A percentile compares a stretch with the other conserved stretches of the same genome.
These are phyloP conservation scores for Talaromyces liani DNA, from an alignment of 495 filamentous ascomycete genomes.

Conservation along the genomic window DNA sequence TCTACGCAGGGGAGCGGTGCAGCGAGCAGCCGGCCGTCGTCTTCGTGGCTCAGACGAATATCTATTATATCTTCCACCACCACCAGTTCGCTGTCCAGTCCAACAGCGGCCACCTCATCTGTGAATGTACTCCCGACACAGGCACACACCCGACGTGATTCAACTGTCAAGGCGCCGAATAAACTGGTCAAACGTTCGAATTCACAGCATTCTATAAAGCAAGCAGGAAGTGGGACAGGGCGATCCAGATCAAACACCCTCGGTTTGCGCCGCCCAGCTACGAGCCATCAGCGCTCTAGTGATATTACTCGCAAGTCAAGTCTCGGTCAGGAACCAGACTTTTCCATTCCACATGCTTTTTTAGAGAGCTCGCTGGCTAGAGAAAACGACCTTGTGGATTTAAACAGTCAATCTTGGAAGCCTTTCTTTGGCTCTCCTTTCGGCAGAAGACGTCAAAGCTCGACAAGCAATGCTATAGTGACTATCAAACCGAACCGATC, in stretches of 20 bases:
- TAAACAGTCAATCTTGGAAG: slow-evolving; percentile 23
- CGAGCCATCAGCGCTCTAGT: slow-evolving; percentile 78
- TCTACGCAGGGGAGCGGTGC: slow-evolving; percentile 16
- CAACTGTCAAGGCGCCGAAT: slow-evolving; percentile 53
- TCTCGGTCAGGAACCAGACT: not conserved
- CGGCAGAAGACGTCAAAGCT: slow-evolving; percentile 9
- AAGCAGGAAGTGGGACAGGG: slow-evolving; percentile 18
- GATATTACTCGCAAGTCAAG: slow-evolving; percentile 32
- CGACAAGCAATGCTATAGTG: slow-evolving; percentile 6
- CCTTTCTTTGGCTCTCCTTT: slow-evolving; percentile 38
- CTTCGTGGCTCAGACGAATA: slow-evolving; percentile 72
- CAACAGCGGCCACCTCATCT: slow-evolving; percentile 58
- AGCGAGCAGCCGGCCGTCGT: slow-evolving; percentile 31
- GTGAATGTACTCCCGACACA: slow-evolving; percentile 66
- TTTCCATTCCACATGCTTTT: not conserved
- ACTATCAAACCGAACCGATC: slow-evolving; percentile 19
- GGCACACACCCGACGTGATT: slow-evolving; percentile 39
- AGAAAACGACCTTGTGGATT: not conserved
- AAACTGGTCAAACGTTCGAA: slow-evolving; percentile 82
- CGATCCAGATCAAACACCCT: slow-evolving; percentile 46
- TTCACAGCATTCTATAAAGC: slow-evolving; percentile 47
- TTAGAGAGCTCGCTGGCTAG: not conserved
- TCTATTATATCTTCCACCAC: slow-evolving; percentile 64
- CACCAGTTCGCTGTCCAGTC: slow-evolving; percentile 56
- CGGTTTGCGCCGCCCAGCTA: slow-evolving; percentile 68